Evolutionary conservation across 2,329 filamentous ascomycete genomes (phyloP).

Genomic region (Byssoonygena ceratinophila): DNA sequence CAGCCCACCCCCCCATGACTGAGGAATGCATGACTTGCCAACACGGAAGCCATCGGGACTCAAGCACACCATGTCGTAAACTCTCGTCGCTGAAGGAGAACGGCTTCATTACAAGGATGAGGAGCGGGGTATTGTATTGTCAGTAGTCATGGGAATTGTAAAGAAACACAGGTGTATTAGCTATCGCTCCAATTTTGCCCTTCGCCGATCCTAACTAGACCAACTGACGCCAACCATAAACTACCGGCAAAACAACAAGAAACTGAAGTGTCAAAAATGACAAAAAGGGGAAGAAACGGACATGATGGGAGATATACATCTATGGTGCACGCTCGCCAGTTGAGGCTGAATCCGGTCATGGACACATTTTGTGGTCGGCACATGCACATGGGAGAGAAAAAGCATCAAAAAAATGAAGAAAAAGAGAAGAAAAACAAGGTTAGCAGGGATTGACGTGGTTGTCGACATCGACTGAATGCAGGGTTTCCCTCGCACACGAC

Average conservation of each 20-base stretch:
- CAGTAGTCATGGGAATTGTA: no score
- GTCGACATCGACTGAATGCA: slow-evolving; percentile 31
- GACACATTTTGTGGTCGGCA: neutral
- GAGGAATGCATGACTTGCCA: neutral
- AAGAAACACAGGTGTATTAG: no score
- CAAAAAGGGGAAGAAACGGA: slow-evolving; percentile 4
- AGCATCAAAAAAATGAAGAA: slow-evolving; percentile 15
- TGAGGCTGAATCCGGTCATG: neutral
- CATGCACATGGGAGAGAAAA: slow-evolving; percentile 24
- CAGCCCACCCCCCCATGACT: neutral
- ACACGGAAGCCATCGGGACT: no score
- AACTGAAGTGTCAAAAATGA: slow-evolving; percentile 1
- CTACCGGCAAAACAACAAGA: neutral
- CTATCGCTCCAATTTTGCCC: slow-evolving; percentile 7
- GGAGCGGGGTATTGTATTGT: neutral
- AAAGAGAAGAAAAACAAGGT: slow-evolving; percentile 27
- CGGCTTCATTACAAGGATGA: no score
- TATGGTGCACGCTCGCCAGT: neutral
- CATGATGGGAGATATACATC: neutral
- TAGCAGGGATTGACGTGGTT: slow-evolving; percentile 29
- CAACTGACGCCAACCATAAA: slow-evolving; percentile 9
- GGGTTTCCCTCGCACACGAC: slow-evolving; percentile 2
- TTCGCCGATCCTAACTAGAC: slow-evolving; percentile 9
- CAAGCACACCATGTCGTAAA: no score
- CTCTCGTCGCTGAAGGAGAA: no score